Percentiles rank a stretch among this genome's conserved stretches.
phyloP scores from a whole-genome alignment of 768 basidiomycete genomes.

The Fistulinella prunicolor region DNA sequence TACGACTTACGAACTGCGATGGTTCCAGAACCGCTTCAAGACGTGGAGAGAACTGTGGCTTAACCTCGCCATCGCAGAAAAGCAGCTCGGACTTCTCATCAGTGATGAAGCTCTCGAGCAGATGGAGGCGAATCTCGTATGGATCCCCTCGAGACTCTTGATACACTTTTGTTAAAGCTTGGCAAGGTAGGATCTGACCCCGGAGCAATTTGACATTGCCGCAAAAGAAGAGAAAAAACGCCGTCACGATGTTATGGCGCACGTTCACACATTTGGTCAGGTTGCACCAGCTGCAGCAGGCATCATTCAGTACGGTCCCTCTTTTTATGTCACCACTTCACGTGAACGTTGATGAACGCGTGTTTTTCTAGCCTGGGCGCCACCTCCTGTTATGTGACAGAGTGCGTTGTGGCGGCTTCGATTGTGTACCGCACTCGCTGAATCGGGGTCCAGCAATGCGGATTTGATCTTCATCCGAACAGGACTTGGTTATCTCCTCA shows the following conservation, averaged over 20 bases:
- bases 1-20: neutral
- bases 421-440: conserved; percentile 8
- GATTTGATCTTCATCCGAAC: conserved; percentile 95
- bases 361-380: conserved; percentile 69
- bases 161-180: conserved; percentile 5
- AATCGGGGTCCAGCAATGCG: conserved; percentile 67
- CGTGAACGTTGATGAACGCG: conserved; percentile 10
- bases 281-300: conserved; percentile 94
- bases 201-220: conserved; percentile 87
- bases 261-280: conserved; percentile 94
- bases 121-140: conserved; percentile 90
- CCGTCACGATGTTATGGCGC: conserved; percentile 99
- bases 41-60: conserved; percentile 98
- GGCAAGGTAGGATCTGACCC: conserved; percentile 66
- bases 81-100: conserved; percentile 90
- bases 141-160: neutral
- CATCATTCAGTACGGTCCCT: conserved; percentile 78
- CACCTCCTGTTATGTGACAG: conserved; percentile 98
- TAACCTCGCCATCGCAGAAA: conserved; percentile 93
- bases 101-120: conserved; percentile 88
- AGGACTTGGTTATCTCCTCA: conserved; percentile 79
- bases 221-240: conserved; percentile 96
- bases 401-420: conserved; percentile 51
- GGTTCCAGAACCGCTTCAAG: conserved; percentile 78
- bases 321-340: conserved; percentile 6